Conservation (phyloP, 2,329 filamentous ascomycete genomes). For the Colletotrichum sp. region DNA sequence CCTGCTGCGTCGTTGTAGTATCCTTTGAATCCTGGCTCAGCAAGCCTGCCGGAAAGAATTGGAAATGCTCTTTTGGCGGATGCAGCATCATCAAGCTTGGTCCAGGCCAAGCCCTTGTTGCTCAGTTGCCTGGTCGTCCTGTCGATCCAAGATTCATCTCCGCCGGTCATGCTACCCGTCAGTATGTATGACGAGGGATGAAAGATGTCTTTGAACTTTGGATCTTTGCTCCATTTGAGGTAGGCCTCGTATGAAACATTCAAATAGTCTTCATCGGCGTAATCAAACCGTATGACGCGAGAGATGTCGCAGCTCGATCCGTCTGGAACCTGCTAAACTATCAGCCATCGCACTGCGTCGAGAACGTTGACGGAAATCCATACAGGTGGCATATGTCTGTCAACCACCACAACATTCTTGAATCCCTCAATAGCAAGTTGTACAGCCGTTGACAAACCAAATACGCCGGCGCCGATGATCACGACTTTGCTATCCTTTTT, state of each 20-base stretch:
- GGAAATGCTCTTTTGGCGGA: not conserved
- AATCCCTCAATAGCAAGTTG: conserved; percentile 29
- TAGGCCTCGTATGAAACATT: conserved; percentile 53
- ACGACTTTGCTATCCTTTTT: conserved; percentile 19
- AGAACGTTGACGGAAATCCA: not conserved
- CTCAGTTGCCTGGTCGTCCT: not conserved
- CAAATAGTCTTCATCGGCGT: conserved; percentile 65
- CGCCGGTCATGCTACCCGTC: conserved; percentile 12
- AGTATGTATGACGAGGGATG: not conserved
- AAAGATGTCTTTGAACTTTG: conserved; percentile 22
- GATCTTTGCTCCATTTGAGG: conserved; percentile 28
- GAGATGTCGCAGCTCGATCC: conserved; percentile 44
- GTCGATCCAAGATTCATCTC: conserved; percentile 1
- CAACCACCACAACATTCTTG: conserved; percentile 38
- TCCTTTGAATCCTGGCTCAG: conserved; percentile 27
- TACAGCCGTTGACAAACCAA: conserved; percentile 31
- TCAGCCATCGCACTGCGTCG: not conserved
- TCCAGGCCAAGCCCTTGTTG: not conserved
- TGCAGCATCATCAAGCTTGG: not conserved
- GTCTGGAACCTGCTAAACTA: conserved; percentile 26
- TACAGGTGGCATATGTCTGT: conserved; percentile 37
- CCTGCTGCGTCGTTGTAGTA: conserved; percentile 35
- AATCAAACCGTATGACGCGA: conserved; percentile 57
- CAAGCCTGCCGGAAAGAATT: not conserved
- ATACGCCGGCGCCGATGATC: conserved; percentile 34